Evolutionary conservation across 2,329 filamentous ascomycete genomes (phyloP).

Genomic region (Mycocentrospora acerina): DNA sequence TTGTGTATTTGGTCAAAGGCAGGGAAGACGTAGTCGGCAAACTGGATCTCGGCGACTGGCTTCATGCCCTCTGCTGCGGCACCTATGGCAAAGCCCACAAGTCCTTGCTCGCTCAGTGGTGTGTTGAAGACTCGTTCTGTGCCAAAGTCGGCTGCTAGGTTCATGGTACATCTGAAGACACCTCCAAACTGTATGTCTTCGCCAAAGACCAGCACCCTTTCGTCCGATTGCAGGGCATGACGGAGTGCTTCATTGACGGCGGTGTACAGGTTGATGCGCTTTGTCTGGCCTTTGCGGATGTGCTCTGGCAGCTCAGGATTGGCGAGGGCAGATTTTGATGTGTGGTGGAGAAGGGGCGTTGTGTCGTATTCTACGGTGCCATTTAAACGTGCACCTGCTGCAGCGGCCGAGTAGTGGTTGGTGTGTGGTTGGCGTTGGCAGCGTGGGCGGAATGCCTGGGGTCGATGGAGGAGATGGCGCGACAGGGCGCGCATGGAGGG

Average conservation of each 20-base stretch:
- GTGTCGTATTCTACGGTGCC: conserved; percentile 83
- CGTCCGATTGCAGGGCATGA: conserved; percentile 78
- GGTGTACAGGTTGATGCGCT: conserved; percentile 90
- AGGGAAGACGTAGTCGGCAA: conserved; percentile 91
- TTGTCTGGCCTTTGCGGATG: conserved; percentile 68
- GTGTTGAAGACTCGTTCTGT: conserved; percentile 93
- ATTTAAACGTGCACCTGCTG: conserved; percentile 67
- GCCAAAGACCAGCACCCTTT: conserved; percentile 86
- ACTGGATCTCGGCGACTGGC: conserved; percentile 92
- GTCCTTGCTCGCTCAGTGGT: conserved; percentile 89
- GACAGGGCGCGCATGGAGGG: conserved; percentile 35
- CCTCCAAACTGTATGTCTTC: conserved; percentile 97
- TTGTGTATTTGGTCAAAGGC: conserved; percentile 95
- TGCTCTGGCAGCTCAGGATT: conserved; percentile 71
- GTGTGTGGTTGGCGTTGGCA: conserved; percentile 20
- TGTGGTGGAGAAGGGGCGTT: conserved; percentile 79
- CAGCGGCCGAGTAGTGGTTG: conserved; percentile 52
- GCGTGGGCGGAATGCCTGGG: conserved; percentile 24
- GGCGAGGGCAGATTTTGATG: conserved; percentile 67
- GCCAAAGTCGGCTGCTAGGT: conserved; percentile 84
- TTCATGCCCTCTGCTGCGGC: conserved; percentile 88
- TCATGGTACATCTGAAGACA: conserved; percentile 93
- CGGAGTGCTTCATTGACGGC: conserved; percentile 88
- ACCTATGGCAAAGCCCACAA: conserved; percentile 90
- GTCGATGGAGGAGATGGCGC: conserved; percentile 32